Evolutionary conservation across 345 rosid genomes (phyloP).

Genomic region (Alliaria petiolata): DNA sequence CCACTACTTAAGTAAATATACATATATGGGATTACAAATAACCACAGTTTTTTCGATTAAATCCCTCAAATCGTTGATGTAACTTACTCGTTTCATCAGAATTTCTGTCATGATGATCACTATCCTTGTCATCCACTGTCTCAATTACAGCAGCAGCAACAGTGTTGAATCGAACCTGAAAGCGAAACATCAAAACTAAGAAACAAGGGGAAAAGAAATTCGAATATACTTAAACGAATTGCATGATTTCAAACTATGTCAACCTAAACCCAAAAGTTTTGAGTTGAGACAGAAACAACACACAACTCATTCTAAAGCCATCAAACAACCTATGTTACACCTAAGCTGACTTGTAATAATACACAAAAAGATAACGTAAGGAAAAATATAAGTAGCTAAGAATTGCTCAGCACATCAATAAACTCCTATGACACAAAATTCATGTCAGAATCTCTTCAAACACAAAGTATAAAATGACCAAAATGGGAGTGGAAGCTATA

Average conservation of each 20-base stretch:
- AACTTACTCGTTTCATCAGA: constrained; percentile 1
- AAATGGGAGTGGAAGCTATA: not conserved
- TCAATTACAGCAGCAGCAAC: constrained; percentile 37
- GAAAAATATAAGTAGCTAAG: not conserved
- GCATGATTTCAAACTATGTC: constrained; percentile 13
- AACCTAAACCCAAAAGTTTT: not conserved
- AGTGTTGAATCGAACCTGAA: constrained; percentile 33
- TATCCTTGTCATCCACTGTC: constrained; percentile 30
- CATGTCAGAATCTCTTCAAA: not conserved
- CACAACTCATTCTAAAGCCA: not conserved
- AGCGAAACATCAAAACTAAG: not conserved
- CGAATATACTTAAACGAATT: no score
- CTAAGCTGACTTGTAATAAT: not conserved
- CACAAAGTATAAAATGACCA: not conserved
- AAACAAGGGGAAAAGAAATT: not conserved
- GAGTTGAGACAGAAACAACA: not conserved
- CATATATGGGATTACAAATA: not conserved
- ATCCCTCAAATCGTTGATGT: not conserved
- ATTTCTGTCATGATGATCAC: not conserved
- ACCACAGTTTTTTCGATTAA: not conserved
- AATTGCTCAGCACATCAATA: not conserved
- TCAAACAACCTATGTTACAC: not conserved
- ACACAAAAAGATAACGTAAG: not conserved
- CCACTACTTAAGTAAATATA: not conserved
- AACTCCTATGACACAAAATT: not conserved